A percentile compares a stretch with the other conserved stretches of the same genome.
These are phyloP conservation scores for Zoysia japonica DNA, from an alignment of 176 grass and related monocot genomes.

Conservation along the genomic window DNA sequence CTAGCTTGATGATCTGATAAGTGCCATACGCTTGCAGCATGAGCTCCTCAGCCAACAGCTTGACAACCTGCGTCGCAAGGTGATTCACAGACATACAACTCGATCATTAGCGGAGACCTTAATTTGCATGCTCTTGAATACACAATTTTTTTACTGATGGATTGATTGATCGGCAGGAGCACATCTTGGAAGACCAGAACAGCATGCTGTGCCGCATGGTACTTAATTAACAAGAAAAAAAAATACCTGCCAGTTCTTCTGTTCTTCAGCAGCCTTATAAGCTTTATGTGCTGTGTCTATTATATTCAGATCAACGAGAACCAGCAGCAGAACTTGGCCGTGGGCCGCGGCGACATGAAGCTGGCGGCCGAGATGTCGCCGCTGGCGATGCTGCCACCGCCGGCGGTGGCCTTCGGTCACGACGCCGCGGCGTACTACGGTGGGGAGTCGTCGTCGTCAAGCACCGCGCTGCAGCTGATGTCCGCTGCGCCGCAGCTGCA, in stretches of 20 bases:
- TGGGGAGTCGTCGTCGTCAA: slow-evolving; percentile 51
- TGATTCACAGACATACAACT: slow-evolving; percentile 11
- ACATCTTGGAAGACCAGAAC: slow-evolving; percentile 82
- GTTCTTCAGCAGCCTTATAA: neutral
- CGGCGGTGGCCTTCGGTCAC: slow-evolving; percentile 40
- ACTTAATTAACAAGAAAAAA: neutral
- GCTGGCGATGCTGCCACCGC: slow-evolving; percentile 57
- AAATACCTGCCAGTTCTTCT: neutral
- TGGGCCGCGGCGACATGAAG: slow-evolving; percentile 36
- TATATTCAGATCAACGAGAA: slow-evolving; percentile 46
- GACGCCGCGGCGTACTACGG: slow-evolving; percentile 33
- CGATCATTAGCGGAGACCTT: neutral
- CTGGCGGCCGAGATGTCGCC: slow-evolving; percentile 38
- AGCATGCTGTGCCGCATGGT: slow-evolving; percentile 70
- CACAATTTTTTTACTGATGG: neutral
- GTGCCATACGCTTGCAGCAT: slow-evolving; percentile 49
- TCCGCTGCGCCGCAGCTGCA: slow-evolving; percentile 50
- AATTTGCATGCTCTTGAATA: neutral
- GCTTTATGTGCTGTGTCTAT: neutral
- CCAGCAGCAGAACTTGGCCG: slow-evolving; percentile 30
- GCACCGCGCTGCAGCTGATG: slow-evolving; percentile 67
- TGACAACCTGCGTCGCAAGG: slow-evolving; percentile 86
- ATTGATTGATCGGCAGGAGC: slow-evolving; percentile 50
- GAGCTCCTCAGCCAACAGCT: slow-evolving; percentile 77
- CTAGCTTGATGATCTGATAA: neutral